Conservation (phyloP, 345 rosid genomes). For the Brassica rapa region DNA sequence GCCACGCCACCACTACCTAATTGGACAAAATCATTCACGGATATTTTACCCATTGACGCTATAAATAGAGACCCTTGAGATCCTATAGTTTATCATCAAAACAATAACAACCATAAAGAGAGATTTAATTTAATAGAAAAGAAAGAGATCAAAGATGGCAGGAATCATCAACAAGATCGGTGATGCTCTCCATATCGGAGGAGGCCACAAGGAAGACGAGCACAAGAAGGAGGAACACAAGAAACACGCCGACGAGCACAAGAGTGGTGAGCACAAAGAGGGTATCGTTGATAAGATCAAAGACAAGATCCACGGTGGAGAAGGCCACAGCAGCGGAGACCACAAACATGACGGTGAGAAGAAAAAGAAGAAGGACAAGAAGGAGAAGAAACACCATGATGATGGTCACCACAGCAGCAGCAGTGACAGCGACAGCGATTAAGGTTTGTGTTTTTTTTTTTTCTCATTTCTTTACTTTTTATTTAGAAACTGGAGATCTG, state of each 20-base stretch:
- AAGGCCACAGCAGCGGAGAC: slow-evolving; percentile 25
- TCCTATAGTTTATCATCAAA: slow-evolving; percentile 15
- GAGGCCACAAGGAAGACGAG: slow-evolving; percentile 43
- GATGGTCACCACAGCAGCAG: slow-evolving; percentile 57
- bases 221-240: slow-evolving; percentile 47
- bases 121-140: neutral
- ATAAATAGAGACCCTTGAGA: slow-evolving; percentile 30
- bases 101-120: slow-evolving; percentile 1
- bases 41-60: neutral
- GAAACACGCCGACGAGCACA: slow-evolving; percentile 36
- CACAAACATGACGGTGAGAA: slow-evolving; percentile 37
- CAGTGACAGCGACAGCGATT: slow-evolving; percentile 75
- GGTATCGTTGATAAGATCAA: slow-evolving; percentile 49
- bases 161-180: slow-evolving; percentile 68
- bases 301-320: slow-evolving; percentile 51
- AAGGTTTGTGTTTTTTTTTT: slow-evolving; percentile 8
- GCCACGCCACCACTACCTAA: neutral
- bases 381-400: slow-evolving; percentile 45
- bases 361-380: slow-evolving; percentile 53
- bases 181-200: slow-evolving; percentile 70
- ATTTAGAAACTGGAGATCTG: neutral
- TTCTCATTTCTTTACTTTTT: neutral
- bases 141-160: slow-evolving; percentile 38
- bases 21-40: neutral
- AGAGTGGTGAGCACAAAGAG: slow-evolving; percentile 50